Percentiles rank a stretch among this genome's conserved stretches.
Evolutionary conservation across 169 alveolate genomes (phyloP).

Genomic region (Theileria orientalis): DNA sequence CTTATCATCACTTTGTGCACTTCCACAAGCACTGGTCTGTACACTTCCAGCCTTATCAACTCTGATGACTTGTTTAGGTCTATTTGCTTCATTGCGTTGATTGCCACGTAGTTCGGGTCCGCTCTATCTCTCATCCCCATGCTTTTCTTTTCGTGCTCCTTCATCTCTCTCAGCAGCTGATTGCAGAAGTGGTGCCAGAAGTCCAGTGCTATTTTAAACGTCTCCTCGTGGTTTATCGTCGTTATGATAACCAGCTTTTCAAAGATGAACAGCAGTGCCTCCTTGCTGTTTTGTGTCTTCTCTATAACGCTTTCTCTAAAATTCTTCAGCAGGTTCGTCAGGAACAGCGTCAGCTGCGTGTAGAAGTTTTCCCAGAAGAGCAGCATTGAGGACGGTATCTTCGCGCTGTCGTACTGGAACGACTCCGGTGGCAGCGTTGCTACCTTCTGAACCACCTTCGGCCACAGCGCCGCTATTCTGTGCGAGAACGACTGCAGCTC

Average conservation of each 20-base stretch:
- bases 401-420: conserved; percentile 77
- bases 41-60: conserved; percentile 40
- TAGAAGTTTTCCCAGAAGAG: conserved; percentile 86
- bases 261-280: conserved; percentile 63
- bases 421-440: conserved; percentile 77
- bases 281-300: conserved; percentile 51
- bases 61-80: conserved; percentile 39
- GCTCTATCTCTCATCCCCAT: conserved; percentile 14
- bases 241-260: conserved; percentile 70
- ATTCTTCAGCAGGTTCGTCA: conserved; percentile 78
- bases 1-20: conserved; percentile 83
- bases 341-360: conserved; percentile 78
- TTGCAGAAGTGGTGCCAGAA: conserved; percentile 94
- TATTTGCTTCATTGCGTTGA: conserved; percentile 4
- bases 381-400: conserved; percentile 72
- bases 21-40: conserved; percentile 71
- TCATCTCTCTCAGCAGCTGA: conserved; percentile 76
- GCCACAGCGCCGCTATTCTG: conserved; percentile 77
- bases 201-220: conserved; percentile 95
- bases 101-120: conserved; percentile 18
- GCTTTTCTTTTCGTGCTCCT: conserved; percentile 69
- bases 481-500: conserved; percentile 71
- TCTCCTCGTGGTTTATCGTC: conserved; percentile 89
- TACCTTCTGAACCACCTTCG: conserved; percentile 74
- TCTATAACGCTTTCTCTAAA: conserved; percentile 69